Evolutionary conservation across 768 basidiomycete genomes (phyloP).

Genomic region (Clitopilus hobsonii): DNA sequence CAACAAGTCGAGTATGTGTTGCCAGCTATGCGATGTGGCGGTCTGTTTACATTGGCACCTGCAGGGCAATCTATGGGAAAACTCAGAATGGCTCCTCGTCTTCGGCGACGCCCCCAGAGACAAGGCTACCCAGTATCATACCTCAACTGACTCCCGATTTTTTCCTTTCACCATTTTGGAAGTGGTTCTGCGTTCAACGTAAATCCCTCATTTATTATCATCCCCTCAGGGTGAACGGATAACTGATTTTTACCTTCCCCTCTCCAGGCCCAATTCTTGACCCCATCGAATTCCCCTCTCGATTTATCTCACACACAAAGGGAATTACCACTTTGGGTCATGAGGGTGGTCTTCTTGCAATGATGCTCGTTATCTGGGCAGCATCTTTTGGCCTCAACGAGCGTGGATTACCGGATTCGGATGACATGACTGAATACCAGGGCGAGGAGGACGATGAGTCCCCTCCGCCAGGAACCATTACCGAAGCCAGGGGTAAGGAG

Average conservation of each 20-base stretch:
- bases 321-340: constrained; percentile 59
- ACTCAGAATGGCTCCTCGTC: constrained; percentile 33
- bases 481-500: constrained; percentile 19
- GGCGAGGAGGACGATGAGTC: constrained; percentile 15
- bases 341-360: constrained; percentile 72
- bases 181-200: constrained; percentile 84
- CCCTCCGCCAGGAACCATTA: constrained; percentile 1
- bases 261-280: constrained; percentile 80
- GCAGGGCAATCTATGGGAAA: constrained; percentile 77
- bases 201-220: constrained; percentile 10
- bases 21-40: background rate
- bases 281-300: constrained; percentile 69
- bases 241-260: background rate
- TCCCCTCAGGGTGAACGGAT: background rate
- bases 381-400: constrained; percentile 86
- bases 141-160: constrained; percentile 75
- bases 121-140: constrained; percentile 50
- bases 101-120: constrained; percentile 25
- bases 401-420: constrained; percentile 49
- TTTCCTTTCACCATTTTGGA: constrained; percentile 82
- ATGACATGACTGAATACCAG: constrained; percentile 14
- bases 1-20: constrained; percentile 78
- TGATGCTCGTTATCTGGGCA: constrained; percentile 85
- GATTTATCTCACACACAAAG: constrained; percentile 63
- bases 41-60: constrained; percentile 1